Percentiles rank a stretch among this genome's conserved stretches.
Conservation (phyloP, 306 rosid genomes). For the Corylus avellana region DNA sequence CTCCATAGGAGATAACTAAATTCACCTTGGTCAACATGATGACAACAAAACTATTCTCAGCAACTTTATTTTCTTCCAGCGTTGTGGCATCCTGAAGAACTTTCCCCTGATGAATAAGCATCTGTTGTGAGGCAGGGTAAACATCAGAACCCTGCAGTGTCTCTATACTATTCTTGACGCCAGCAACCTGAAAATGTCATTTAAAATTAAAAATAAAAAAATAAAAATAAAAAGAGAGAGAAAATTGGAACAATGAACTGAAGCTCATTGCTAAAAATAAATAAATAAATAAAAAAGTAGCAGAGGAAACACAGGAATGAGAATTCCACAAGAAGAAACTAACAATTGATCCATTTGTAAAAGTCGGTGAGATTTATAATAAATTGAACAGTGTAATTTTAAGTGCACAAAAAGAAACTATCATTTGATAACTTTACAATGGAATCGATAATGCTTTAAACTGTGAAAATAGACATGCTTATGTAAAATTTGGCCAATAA, state of each 20-base stretch:
- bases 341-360: neutral
- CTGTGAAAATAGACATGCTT: neutral
- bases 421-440: neutral
- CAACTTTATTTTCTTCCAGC: conserved; percentile 80
- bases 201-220: neutral
- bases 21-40: conserved; percentile 89
- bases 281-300: neutral
- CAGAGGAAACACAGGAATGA: neutral
- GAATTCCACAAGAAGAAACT: conserved; percentile 1
- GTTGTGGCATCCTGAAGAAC: conserved; percentile 82
- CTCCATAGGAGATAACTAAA: neutral
- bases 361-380: neutral
- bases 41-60: conserved; percentile 84
- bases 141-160: conserved; percentile 68
- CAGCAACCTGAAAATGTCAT: conserved; percentile 64
- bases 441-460: neutral
- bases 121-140: conserved; percentile 88
- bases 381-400: neutral
- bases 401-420: neutral
- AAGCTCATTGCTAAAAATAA: neutral
- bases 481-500: neutral
- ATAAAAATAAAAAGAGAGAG: neutral
- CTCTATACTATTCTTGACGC: conserved; percentile 82
- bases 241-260: neutral
- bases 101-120: conserved; percentile 94